phyloP scores from a whole-genome alignment of 495 filamentous ascomycete species.

The Penicillium tannophilum region DNA sequence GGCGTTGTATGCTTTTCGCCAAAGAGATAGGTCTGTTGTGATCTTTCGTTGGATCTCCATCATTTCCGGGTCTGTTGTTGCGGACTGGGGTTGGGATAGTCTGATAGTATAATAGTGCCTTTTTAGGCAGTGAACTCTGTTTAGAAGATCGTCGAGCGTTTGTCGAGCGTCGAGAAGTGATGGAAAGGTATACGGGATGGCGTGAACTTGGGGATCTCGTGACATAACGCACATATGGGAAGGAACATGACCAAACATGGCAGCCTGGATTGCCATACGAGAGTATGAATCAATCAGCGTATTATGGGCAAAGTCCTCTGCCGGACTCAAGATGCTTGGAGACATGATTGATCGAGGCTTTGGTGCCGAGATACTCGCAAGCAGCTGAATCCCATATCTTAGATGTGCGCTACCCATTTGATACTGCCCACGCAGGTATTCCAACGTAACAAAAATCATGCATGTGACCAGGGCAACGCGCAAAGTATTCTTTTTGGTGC shows the following conservation, averaged over 20 bases:
- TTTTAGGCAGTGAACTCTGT: slow-evolving; percentile 22
- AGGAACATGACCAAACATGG: slow-evolving; percentile 26
- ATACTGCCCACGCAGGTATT: slow-evolving; percentile 52
- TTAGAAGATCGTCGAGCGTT: slow-evolving; percentile 21
- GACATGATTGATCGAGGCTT: slow-evolving; percentile 10
- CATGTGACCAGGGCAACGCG: slow-evolving; percentile 52
- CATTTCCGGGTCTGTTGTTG: slow-evolving; percentile 1
- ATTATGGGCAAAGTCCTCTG: slow-evolving; percentile 26
- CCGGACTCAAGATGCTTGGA: slow-evolving; percentile 13
- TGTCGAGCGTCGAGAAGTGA: slow-evolving; percentile 17
- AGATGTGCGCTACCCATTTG: slow-evolving; percentile 48
- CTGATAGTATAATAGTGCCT: slow-evolving; percentile 3
- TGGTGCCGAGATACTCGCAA: slow-evolving; percentile 12
- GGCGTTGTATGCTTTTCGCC: slow-evolving; percentile 18
- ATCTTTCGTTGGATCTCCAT: slow-evolving; percentile 11
- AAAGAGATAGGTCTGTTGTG: slow-evolving; percentile 14
- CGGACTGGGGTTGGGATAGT: neutral
- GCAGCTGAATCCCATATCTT: slow-evolving; percentile 38
- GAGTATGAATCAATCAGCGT: slow-evolving; percentile 25
- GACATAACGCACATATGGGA: slow-evolving; percentile 19
- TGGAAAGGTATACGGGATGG: slow-evolving; percentile 15
- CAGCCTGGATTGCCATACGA: slow-evolving; percentile 19
- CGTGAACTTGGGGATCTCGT: slow-evolving; percentile 16
- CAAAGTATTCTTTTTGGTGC: slow-evolving; percentile 13
- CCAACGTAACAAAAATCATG: slow-evolving; percentile 52